Evolutionary conservation across 2,329 filamentous ascomycete species (phyloP).

Genomic region (Sordariomycetes sp.): DNA sequence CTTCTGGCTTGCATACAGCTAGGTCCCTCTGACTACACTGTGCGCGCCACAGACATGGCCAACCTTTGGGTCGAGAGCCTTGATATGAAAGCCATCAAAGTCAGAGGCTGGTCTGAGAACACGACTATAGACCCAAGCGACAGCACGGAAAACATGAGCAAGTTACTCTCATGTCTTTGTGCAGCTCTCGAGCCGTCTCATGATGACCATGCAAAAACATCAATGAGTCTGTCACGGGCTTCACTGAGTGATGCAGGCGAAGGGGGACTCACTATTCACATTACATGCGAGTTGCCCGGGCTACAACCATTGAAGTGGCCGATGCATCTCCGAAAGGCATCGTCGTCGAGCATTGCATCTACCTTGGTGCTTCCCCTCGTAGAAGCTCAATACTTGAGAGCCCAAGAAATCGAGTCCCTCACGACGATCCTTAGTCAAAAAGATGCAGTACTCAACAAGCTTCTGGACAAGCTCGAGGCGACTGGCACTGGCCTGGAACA

Average conservation of each 20-base stretch:
- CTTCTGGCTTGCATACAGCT: constrained; percentile 56
- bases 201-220: constrained; percentile 31
- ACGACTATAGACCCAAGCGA: constrained; percentile 68
- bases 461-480: constrained; percentile 45
- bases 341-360: constrained; percentile 31
- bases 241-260: constrained; percentile 21
- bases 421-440: constrained; percentile 35
- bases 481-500: constrained; percentile 42
- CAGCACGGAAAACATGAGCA: constrained; percentile 55
- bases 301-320: constrained; percentile 58
- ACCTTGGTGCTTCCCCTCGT: constrained; percentile 44
- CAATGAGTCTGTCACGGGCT: constrained; percentile 30
- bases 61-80: constrained; percentile 65
- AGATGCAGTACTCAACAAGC: constrained; percentile 38
- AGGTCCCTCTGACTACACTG: constrained; percentile 45
- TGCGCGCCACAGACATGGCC: constrained; percentile 63
- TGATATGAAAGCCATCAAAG: constrained; percentile 50
- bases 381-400: constrained; percentile 31
- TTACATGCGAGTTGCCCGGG: constrained; percentile 55
- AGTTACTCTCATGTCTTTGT: constrained; percentile 56
- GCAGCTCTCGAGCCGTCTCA: constrained; percentile 39
- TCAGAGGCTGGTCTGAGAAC: constrained; percentile 50
- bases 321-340: constrained; percentile 42
- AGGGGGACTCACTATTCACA: constrained; percentile 38
- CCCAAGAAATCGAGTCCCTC: constrained; percentile 32